Evolutionary conservation across 2,329 filamentous ascomycete genomes (phyloP), one percentile per base, ranked within the genome.

Genomic region (Colletotrichum nymphaeae): DNA sequence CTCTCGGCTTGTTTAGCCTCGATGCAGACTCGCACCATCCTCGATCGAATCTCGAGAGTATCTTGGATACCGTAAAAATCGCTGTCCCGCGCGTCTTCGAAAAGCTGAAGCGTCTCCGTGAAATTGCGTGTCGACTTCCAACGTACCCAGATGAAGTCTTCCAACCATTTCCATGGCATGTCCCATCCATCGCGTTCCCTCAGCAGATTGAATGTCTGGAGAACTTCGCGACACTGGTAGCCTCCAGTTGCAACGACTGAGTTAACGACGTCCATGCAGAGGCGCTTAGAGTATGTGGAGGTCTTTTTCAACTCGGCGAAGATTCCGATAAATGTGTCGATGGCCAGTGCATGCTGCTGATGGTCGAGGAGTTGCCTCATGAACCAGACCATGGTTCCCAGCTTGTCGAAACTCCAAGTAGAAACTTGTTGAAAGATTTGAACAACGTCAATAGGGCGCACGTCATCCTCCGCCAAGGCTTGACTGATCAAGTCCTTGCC

Each of bases 301-400:
- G 24, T 55, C 28, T 30, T 19, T 9, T 49, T 46, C n/a, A 69
- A 46, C 22, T 42, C 42, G 4, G 57, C n/a, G 28, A 69, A 70
- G n/a, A 62, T 37, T 12, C 49, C 49, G 12, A 68, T 30, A 30
- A 76, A 76, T 8, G 53, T 53, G 32, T 76, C 74, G 32, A 76
- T 67, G 22, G 66, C 69, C 59, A 73, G 49, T 16, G 32, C 32
- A 30, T 63, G 63, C 16, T 75, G 55, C 22, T 49, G 37, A 16
- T 59, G 24, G 8, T 49, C 46, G 5, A 19, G 30, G 19, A 76
- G 73, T 24, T 66, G 53, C 16, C 24, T 26, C 37, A 76, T 69
- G 35, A 73, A 68, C 66, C 66, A 66, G 5, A 52, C 46, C 9
- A 56, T 67, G 19, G 46, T 26, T 42, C 57, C 24, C 32, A 55